A percentile compares a stretch with the other conserved stretches of the same genome.
Conservation (phyloP, 352 stramenopile genomes). For the Pythium volutum region DNA sequence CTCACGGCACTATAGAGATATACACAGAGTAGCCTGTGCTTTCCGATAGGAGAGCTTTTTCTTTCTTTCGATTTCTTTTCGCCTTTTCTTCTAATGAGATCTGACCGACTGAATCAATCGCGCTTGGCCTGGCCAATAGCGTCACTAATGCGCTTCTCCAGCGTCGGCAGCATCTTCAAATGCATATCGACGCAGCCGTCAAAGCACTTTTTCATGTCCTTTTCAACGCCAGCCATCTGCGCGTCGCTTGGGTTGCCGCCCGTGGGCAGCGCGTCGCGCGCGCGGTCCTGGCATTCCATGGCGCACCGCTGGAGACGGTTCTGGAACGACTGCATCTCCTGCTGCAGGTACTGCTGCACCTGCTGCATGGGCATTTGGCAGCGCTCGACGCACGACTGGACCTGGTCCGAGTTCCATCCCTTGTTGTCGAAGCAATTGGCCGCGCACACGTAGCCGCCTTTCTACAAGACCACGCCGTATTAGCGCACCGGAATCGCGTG, state of each 20-base stretch:
- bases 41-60: not conserved
- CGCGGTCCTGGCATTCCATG: conserved; percentile 87
- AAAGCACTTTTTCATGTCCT: conserved; percentile 78
- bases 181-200: conserved; percentile 65
- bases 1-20: conserved; percentile 28
- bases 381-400: conserved; percentile 79
- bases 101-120: too few species aligned
- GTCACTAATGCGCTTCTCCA: conserved; percentile 73
- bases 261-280: conserved; percentile 63
- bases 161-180: conserved; percentile 68
- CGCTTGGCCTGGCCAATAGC: conserved; percentile 72
- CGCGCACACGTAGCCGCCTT: conserved; percentile 79
- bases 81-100: conserved; percentile 12
- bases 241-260: conserved; percentile 58
- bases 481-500: not conserved
- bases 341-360: conserved; percentile 79
- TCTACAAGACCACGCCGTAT: conserved; percentile 32
- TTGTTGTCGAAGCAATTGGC: conserved; percentile 89
- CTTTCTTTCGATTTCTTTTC: conserved; percentile 1
- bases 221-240: conserved; percentile 64
- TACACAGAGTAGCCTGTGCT: not conserved
- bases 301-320: conserved; percentile 79
- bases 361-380: conserved; percentile 86
- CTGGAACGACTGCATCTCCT: conserved; percentile 85
- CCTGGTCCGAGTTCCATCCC: conserved; percentile 66